A percentile compares a stretch with the other conserved stretches of the same genome.
These are phyloP conservation scores for Leucocoprinus sp. DNA, from an alignment of 768 basidiomycete genomes.

Conservation along the genomic window DNA sequence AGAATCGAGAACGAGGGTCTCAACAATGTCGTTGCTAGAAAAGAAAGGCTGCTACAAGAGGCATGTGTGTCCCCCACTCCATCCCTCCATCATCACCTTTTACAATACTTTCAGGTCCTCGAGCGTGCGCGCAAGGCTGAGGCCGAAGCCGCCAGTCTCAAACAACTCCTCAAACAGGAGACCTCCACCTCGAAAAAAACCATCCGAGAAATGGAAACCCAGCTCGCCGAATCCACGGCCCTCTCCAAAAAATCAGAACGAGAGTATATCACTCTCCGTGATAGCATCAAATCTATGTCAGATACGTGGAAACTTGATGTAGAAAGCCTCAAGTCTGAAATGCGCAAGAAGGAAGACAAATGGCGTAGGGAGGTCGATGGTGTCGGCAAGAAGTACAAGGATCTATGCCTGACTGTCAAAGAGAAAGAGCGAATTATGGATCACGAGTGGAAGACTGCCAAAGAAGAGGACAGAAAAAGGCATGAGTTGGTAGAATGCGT, in stretches of 20 bases:
- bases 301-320: slow-evolving; percentile 71
- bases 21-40: slow-evolving; percentile 81
- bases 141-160: slow-evolving; percentile 59
- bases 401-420: slow-evolving; percentile 56
- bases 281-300: slow-evolving; percentile 64
- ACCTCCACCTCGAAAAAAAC: slow-evolving; percentile 65
- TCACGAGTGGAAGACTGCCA: slow-evolving; percentile 38
- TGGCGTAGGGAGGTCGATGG: slow-evolving; percentile 60
- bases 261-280: slow-evolving; percentile 74
- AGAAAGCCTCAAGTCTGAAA: slow-evolving; percentile 63
- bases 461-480: slow-evolving; percentile 39
- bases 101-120: slow-evolving; percentile 41
- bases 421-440: slow-evolving; percentile 36
- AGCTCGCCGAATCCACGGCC: slow-evolving; percentile 66
- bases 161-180: slow-evolving; percentile 66
- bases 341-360: slow-evolving; percentile 66
- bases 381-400: slow-evolving; percentile 60
- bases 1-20: slow-evolving; percentile 81
- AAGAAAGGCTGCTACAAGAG: slow-evolving; percentile 83
- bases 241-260: slow-evolving; percentile 74
- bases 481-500: slow-evolving; percentile 51
- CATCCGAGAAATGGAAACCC: slow-evolving; percentile 71
- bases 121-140: slow-evolving; percentile 86
- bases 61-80: slow-evolving; percentile 27
- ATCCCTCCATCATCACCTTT: not conserved